A percentile compares a stretch with the other conserved stretches of the same genome.
These are phyloP conservation scores for Lineolata rhizophorae DNA, from an alignment of 495 filamentous ascomycete species.

Conservation along the genomic window DNA sequence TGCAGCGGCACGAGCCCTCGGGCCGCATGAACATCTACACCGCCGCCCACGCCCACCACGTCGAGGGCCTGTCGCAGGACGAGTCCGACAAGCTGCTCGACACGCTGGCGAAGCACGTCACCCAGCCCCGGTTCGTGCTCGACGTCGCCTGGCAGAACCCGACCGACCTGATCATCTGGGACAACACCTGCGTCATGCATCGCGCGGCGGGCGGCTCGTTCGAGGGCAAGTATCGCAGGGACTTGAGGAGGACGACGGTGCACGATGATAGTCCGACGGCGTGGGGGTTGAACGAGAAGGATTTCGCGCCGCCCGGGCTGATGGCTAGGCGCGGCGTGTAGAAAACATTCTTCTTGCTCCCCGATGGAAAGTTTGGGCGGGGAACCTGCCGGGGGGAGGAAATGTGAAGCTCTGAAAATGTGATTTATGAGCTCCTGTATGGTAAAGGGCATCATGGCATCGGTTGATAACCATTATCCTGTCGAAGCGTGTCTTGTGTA, in stretches of 20 bases:
- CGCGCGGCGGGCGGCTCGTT: conserved; percentile 27
- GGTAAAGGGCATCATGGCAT: too few species aligned
- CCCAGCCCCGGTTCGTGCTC: conserved; percentile 26
- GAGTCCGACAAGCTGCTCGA: conserved; percentile 21
- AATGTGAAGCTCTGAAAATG: too few species aligned
- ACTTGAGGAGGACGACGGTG: conserved; percentile 33
- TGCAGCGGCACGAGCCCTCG: conserved; percentile 29
- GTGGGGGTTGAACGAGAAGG: conserved; percentile 8
- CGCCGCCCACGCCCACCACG: conserved; percentile 31
- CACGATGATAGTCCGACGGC: conserved; percentile 8
- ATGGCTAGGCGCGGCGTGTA: too few species aligned
- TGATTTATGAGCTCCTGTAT: too few species aligned
- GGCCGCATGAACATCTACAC: conserved; percentile 32
- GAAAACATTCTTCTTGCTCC: too few species aligned
- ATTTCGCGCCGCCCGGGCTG: too few species aligned
- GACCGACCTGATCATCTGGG: conserved; percentile 36
- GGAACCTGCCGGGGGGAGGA: too few species aligned
- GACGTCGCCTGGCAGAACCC: conserved; percentile 25
- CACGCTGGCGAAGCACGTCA: conserved; percentile 23
- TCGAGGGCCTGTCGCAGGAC: conserved; percentile 24
- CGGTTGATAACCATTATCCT: too few species aligned
- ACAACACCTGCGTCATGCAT: conserved; percentile 35
- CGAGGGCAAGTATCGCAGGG: conserved; percentile 26
- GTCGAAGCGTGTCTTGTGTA: too few species aligned
- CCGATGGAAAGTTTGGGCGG: too few species aligned